Percentiles rank a stretch among this genome's conserved stretches.
Evolutionary conservation across 768 basidiomycete genomes (phyloP).

Genomic region (Filobasidium floriforme): DNA sequence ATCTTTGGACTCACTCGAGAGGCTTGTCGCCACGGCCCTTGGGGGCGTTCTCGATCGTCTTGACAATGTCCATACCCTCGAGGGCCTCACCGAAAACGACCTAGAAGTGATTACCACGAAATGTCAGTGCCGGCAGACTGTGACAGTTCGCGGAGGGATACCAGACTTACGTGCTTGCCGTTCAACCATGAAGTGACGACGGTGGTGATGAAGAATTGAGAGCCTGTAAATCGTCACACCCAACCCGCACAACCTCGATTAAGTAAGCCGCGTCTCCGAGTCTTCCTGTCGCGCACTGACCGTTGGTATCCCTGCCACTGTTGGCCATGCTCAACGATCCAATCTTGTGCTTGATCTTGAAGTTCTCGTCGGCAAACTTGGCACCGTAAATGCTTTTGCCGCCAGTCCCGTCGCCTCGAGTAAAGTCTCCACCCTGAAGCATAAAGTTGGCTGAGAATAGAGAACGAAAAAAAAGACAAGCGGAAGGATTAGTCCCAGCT

Average conservation of each 20-base stretch:
- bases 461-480: no score
- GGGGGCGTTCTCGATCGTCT: conserved; percentile 62
- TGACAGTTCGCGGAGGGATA: conserved; percentile 8
- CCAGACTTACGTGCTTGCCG: conserved; percentile 61
- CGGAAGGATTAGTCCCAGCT: no score
- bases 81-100: conserved; percentile 89
- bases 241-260: neutral
- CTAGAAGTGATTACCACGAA: conserved; percentile 42
- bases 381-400: conserved; percentile 66
- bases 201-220: conserved; percentile 93
- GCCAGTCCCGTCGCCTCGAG: conserved; percentile 45
- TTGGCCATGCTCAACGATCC: conserved; percentile 72
- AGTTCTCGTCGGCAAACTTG: conserved; percentile 91
- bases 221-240: neutral
- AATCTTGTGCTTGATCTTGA: conserved; percentile 88
- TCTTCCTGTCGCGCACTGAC: conserved; percentile 63
- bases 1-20: conserved; percentile 42
- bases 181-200: conserved; percentile 81
- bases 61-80: conserved; percentile 83
- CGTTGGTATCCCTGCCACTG: conserved; percentile 89
- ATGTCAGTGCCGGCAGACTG: neutral
- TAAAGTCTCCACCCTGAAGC: conserved; percentile 97
- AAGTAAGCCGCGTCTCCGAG: conserved; percentile 5
- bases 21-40: conserved; percentile 71
- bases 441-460: neutral